Percentiles rank a stretch among this genome's conserved stretches.
phyloP scores from a whole-genome alignment of 371 early-diverging fungal genomes.

The Capillidium heterosporum region DNA sequence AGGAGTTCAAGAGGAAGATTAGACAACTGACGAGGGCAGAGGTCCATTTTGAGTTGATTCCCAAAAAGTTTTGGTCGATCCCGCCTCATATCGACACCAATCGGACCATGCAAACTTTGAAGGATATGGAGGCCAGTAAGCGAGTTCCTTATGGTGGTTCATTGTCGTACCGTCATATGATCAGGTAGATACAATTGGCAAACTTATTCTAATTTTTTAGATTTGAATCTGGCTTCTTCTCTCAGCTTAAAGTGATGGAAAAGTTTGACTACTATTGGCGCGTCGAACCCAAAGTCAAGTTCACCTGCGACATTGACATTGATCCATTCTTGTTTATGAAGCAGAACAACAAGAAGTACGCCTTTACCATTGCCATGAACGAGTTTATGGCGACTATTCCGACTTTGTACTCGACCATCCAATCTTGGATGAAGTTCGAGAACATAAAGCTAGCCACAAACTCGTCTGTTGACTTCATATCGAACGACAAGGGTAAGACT shows the following conservation, averaged over 20 bases:
- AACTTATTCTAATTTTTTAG: conserved; percentile 13
- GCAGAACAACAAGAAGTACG: conserved; percentile 69
- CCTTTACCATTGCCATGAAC: conserved; percentile 50
- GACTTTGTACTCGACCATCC: conserved; percentile 52
- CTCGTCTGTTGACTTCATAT: conserved; percentile 16
- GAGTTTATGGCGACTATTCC: conserved; percentile 68
- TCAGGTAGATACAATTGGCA: too few relatives aligned
- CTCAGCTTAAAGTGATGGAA: conserved; percentile 53
- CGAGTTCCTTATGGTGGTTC: conserved; percentile 60
- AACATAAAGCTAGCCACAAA: conserved; percentile 12
- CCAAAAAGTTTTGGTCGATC: conserved; percentile 47
- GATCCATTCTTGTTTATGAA: conserved; percentile 81
- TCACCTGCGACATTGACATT: conserved; percentile 66
- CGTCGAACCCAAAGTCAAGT: conserved; percentile 79
- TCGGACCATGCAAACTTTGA: conserved; percentile 2
- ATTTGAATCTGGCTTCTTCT: conserved; percentile 77
- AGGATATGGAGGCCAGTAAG: conserved; percentile 28
- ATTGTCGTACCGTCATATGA: conserved; percentile 79
- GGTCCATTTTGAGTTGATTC: conserved; percentile 33
- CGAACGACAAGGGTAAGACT: conserved; percentile 10
- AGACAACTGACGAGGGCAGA: conserved; percentile 31
- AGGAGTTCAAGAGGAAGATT: conserved; percentile 38
- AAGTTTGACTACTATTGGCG: conserved; percentile 89
- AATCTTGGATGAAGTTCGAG: conserved; percentile 25
- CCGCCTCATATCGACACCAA: conserved; percentile 44